Percentiles rank a stretch among this genome's conserved stretches.
phyloP scores from a whole-genome alignment of 2,329 filamentous ascomycete genomes.

The Neodidymelliopsis sp. region DNA sequence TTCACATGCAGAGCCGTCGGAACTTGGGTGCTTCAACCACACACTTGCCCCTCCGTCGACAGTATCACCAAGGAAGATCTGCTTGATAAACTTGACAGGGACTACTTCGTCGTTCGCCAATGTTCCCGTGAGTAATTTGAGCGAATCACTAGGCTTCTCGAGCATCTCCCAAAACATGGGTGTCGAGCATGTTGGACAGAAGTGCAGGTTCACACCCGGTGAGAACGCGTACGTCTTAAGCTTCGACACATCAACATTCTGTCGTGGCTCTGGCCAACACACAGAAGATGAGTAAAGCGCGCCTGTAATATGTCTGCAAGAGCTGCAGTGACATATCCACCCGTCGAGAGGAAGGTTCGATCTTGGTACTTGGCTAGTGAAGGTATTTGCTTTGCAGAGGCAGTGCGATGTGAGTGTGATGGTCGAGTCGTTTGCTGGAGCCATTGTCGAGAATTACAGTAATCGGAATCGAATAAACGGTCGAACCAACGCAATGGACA shows the following conservation, averaged over 20 bases:
- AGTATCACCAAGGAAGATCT: slow-evolving; percentile 61
- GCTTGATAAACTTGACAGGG: slow-evolving; percentile 42
- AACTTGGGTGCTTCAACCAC: slow-evolving; percentile 54
- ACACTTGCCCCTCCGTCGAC: slow-evolving; percentile 60
- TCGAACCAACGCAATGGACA: too few species aligned
- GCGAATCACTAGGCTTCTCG: slow-evolving; percentile 22
- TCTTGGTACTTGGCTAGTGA: slow-evolving; percentile 44
- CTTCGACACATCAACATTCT: slow-evolving; percentile 36
- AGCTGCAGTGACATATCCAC: slow-evolving; percentile 59
- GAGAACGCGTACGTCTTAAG: slow-evolving; percentile 53
- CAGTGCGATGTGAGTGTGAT: slow-evolving; percentile 52
- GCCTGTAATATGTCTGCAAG: slow-evolving; percentile 58
- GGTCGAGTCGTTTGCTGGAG: slow-evolving; percentile 16
- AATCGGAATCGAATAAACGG: too few species aligned
- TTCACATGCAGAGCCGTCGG: slow-evolving; percentile 36
- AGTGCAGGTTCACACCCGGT: slow-evolving; percentile 44
- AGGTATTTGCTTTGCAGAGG: slow-evolving; percentile 56
- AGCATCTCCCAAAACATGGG: slow-evolving; percentile 53
- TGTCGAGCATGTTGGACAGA: slow-evolving; percentile 56
- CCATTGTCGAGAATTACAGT: slow-evolving; percentile 12
- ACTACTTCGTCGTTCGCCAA: slow-evolving; percentile 42
- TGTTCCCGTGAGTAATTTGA: slow-evolving; percentile 51
- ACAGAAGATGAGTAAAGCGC: slow-evolving; percentile 50
- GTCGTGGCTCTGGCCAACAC: slow-evolving; percentile 49
- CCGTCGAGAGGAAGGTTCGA: slow-evolving; percentile 54